Conservation (phyloP, 805 yeast species). For the Tetrapisispora phaffii region DNA sequence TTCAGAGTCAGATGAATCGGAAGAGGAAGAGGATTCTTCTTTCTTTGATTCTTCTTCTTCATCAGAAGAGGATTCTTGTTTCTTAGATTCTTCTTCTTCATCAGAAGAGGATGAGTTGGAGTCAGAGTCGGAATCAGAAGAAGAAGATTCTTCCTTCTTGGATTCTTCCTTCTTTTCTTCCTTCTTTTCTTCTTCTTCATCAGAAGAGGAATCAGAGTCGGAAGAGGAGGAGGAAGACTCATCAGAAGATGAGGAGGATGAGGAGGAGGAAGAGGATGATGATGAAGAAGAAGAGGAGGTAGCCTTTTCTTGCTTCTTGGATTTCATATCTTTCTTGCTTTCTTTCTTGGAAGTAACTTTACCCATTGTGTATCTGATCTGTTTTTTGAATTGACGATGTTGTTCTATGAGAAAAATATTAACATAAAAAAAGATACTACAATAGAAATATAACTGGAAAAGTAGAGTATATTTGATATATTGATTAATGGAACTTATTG, state of each 20-base stretch:
- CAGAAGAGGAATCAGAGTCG: constrained; percentile 11
- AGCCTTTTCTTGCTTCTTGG: constrained; percentile 17
- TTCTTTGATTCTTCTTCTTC: constrained; percentile 9
- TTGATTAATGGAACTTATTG: too few relatives aligned
- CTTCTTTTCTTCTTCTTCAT: constrained; percentile 5
- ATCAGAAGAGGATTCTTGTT: not conserved
- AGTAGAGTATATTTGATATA: too few relatives aligned
- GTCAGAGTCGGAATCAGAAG: constrained; percentile 27
- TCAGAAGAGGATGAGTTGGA: constrained; percentile 19
- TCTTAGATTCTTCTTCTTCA: constrained; percentile 13
- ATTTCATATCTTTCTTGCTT: constrained; percentile 18
- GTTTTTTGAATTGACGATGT: not conserved
- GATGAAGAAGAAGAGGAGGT: constrained; percentile 5
- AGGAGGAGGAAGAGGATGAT: constrained; percentile 9
- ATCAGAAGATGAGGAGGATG: constrained; percentile 8
- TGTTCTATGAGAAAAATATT: constrained; percentile 2
- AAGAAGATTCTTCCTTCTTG: constrained; percentile 8
- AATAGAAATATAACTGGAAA: not conserved
- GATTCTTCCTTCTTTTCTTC: constrained; percentile 7
- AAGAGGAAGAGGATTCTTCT: constrained; percentile 9
- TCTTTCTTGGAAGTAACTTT: constrained; percentile 24
- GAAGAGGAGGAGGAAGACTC: constrained; percentile 8
- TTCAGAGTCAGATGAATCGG: constrained; percentile 24
- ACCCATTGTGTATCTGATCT: constrained; percentile 13
- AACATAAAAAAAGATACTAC: not conserved